Percentiles rank a stretch among this genome's conserved stretches.
Evolutionary conservation across 805 yeast species (phyloP).

Genomic region (Candida jianshihensis): DNA sequence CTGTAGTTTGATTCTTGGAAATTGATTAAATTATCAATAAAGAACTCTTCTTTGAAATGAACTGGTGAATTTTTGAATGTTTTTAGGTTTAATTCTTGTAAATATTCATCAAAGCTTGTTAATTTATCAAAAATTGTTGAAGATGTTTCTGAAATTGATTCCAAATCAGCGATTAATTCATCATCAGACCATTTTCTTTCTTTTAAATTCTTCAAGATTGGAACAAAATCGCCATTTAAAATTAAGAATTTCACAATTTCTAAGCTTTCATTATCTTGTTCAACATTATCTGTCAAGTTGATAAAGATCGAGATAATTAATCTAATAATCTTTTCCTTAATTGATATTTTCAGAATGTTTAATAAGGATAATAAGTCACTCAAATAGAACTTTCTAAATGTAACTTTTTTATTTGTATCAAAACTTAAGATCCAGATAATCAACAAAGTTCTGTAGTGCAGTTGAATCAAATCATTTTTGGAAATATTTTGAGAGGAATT

Average conservation of each 20-base stretch:
- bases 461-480: conserved; percentile 41
- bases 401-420: conserved; percentile 41
- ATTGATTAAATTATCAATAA: conserved; percentile 73
- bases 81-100: conserved; percentile 74
- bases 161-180: conserved; percentile 73
- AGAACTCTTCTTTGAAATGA: conserved; percentile 80
- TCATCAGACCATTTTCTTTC: conserved; percentile 94
- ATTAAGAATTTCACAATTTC: conserved; percentile 58
- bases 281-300: conserved; percentile 43
- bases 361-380: conserved; percentile 36
- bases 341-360: conserved; percentile 64
- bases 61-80: conserved; percentile 86
- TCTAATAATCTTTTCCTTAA: conserved; percentile 88
- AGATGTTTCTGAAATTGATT: conserved; percentile 48
- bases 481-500: not conserved
- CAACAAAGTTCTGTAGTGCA: conserved; percentile 74
- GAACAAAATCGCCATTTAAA: conserved; percentile 68
- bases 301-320: conserved; percentile 69
- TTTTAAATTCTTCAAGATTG: conserved; percentile 57
- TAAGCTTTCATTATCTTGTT: conserved; percentile 28
- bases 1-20: conserved; percentile 79
- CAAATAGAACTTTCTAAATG: conserved; percentile 50
- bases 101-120: conserved; percentile 90
- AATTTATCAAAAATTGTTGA: conserved; percentile 68
- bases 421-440: conserved; percentile 84